A percentile compares a stretch with the other conserved stretches of the same genome.
Conservation (phyloP, 2,329 filamentous ascomycete species). For the Incumbomyces delicatus region DNA sequence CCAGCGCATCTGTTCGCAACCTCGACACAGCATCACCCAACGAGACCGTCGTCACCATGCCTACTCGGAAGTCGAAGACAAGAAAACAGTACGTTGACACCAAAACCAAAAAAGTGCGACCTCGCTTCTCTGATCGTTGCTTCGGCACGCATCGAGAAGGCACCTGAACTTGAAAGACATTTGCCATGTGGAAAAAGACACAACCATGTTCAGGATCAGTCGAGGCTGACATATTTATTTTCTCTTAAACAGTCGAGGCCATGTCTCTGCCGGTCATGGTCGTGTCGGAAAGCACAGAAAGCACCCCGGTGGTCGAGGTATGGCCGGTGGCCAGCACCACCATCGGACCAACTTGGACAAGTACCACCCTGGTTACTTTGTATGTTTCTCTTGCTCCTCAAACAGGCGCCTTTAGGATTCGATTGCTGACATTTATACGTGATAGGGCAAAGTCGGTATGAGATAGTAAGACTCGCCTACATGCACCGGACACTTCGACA, state of each 20-base stretch:
- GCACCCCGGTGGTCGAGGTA: constrained; percentile 68
- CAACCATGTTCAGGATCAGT: constrained; percentile 6
- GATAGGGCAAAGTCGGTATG: constrained; percentile 81
- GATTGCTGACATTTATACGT: constrained; percentile 5
- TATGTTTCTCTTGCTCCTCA: constrained; percentile 28
- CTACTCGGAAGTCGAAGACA: constrained; percentile 43
- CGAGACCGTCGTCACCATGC: constrained; percentile 36
- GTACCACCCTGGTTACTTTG: constrained; percentile 98
- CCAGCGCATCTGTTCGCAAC: not conserved
- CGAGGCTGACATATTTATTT: constrained; percentile 21
- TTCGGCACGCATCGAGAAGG: constrained; percentile 5
- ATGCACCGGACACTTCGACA: no score
- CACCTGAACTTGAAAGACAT: constrained; percentile 1
- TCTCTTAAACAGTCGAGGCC: constrained; percentile 62
- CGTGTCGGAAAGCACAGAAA: constrained; percentile 99
- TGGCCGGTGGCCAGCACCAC: constrained; percentile 99
- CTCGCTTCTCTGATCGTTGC: constrained; percentile 1
- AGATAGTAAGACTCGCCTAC: constrained; percentile 42
- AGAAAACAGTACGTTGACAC: constrained; percentile 36
- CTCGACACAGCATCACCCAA: not conserved
- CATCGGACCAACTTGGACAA: constrained; percentile 88
- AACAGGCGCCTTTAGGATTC: no score
- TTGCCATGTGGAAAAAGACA: not conserved
- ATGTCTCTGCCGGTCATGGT: constrained; percentile 97
- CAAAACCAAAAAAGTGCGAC: not conserved